These are phyloP conservation scores for Lumnitzera racemosa DNA, from an alignment of 345 rosid genomes.

Conservation along the genomic window DNA sequence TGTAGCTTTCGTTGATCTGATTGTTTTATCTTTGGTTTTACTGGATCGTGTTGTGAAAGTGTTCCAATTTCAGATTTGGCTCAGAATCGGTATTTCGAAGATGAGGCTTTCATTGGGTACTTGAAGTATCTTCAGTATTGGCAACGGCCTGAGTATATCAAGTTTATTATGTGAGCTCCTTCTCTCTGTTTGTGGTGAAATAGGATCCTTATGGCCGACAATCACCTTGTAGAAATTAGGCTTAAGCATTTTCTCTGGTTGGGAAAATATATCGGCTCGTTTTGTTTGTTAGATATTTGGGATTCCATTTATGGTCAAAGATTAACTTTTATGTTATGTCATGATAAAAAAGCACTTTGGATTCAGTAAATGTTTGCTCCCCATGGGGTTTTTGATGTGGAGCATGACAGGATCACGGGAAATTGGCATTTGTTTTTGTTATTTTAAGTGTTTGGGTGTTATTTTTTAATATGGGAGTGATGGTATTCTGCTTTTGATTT, in stretches of 20 bases:
- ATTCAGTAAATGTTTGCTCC: background rate
- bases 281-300: background rate
- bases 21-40: background rate
- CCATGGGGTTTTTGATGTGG: background rate
- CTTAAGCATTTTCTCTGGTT: background rate
- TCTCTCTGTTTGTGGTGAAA: background rate
- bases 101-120: constrained; percentile 94
- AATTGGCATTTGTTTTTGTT: no score
- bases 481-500: no score
- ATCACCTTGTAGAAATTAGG: background rate
- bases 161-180: constrained; percentile 75
- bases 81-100: constrained; percentile 96
- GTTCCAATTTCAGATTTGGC: constrained; percentile 63
- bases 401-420: no score
- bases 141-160: constrained; percentile 88
- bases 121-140: constrained; percentile 94
- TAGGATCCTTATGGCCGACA: background rate
- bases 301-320: no score
- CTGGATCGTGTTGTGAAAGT: constrained; percentile 3
- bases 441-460: no score
- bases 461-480: no score
- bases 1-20: constrained; percentile 8
- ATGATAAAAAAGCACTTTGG: no score
- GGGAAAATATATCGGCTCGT: no score
- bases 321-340: no score